Conservation (phyloP, 2,329 filamentous ascomycete species). For the Alternaria conjuncta region DNA sequence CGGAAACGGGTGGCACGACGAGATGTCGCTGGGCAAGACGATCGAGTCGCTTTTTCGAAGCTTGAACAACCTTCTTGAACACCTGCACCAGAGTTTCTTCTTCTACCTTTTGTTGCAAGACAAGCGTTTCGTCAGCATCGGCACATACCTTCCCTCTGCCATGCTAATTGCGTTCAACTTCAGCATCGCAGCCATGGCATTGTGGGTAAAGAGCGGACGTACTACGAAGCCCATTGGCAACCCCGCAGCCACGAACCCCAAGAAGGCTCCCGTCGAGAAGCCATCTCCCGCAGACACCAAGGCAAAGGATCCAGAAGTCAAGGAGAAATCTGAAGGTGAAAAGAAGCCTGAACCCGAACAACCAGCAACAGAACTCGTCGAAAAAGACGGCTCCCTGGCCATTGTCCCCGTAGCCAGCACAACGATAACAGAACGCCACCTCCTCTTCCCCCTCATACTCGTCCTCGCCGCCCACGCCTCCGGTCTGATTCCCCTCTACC, state of each 20-base stretch:
- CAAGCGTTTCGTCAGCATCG: constrained; percentile 95
- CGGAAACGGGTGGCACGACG: constrained; percentile 93
- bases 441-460: constrained; percentile 75
- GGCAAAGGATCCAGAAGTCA: not conserved
- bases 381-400: constrained; percentile 43
- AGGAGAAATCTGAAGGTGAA: constrained; percentile 40
- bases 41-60: constrained; percentile 91
- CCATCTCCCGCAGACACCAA: constrained; percentile 60
- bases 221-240: constrained; percentile 25
- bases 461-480: constrained; percentile 77
- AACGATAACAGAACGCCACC: constrained; percentile 63
- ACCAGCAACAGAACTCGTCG: constrained; percentile 36
- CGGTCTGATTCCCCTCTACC: constrained; percentile 79
- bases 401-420: constrained; percentile 50
- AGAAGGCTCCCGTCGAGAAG: constrained; percentile 49
- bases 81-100: constrained; percentile 98
- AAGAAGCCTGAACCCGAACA: constrained; percentile 22
- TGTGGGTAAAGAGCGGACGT: constrained; percentile 88
- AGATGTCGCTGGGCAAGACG: constrained; percentile 91
- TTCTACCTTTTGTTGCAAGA: constrained; percentile 94
- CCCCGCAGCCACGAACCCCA: constrained; percentile 31
- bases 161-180: constrained; percentile 96
- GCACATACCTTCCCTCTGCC: constrained; percentile 95
- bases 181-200: constrained; percentile 88
- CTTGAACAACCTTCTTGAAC: constrained; percentile 94